Conservation (phyloP, 192 early-diverging fungal genomes). For the Gigaspora rosea region DNA sequence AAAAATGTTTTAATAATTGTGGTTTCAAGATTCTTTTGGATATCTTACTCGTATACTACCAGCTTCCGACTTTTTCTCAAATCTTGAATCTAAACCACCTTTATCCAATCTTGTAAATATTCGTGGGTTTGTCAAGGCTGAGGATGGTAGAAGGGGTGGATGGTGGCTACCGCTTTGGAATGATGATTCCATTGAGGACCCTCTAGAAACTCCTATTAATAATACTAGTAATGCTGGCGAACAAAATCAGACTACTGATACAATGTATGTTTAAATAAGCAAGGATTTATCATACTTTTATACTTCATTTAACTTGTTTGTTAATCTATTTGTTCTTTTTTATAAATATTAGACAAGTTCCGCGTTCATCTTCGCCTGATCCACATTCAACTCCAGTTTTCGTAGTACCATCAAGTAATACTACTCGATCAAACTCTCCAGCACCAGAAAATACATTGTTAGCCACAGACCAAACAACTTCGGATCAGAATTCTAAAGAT, state of each 20-base stretch:
- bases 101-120: conserved; percentile 2
- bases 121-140: conserved; percentile 25
- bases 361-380: neutral
- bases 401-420: neutral
- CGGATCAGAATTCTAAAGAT: no score
- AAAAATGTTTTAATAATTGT: neutral
- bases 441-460: neutral
- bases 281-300: neutral
- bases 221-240: neutral
- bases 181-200: conserved; percentile 21
- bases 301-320: neutral
- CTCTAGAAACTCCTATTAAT: neutral
- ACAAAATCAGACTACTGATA: neutral
- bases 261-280: neutral
- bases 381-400: neutral
- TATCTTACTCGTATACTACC: conserved; percentile 28
- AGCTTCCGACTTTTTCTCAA: neutral
- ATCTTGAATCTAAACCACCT: conserved; percentile 10
- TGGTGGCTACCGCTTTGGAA: conserved; percentile 34
- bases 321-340: neutral
- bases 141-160: conserved; percentile 19
- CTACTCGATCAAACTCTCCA: neutral
- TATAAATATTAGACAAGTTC: neutral
- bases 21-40: conserved; percentile 32
- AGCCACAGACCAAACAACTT: no score